These are phyloP conservation scores for Hibiscus tridactylites DNA, from an alignment of 345 rosid species.

Conservation along the genomic window DNA sequence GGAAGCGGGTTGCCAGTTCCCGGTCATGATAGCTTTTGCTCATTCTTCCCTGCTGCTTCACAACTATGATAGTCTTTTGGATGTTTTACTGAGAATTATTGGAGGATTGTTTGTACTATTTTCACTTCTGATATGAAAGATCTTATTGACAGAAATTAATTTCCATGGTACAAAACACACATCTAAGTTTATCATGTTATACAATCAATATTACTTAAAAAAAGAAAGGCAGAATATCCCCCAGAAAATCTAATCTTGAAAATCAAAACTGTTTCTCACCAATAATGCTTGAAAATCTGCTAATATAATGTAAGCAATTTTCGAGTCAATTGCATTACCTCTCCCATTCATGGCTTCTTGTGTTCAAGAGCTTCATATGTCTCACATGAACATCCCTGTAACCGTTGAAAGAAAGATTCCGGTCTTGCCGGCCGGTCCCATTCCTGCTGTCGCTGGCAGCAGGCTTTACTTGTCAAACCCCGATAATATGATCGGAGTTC, in stretches of 20 bases:
- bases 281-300: constrained; percentile 9
- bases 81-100: background rate
- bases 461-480: constrained; percentile 80
- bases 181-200: background rate
- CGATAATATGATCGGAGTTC: constrained; percentile 62
- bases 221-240: background rate
- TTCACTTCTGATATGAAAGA: constrained; percentile 1
- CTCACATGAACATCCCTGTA: constrained; percentile 38
- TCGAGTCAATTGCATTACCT: background rate
- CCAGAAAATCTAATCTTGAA: background rate
- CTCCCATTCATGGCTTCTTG: constrained; percentile 44
- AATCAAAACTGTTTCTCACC: background rate
- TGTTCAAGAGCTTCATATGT: constrained; percentile 58
- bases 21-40: constrained; percentile 10
- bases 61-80: background rate
- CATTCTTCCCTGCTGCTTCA: background rate
- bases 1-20: constrained; percentile 6
- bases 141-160: background rate
- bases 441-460: constrained; percentile 6
- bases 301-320: constrained; percentile 10
- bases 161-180: background rate
- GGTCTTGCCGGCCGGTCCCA: constrained; percentile 52
- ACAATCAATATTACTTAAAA: background rate
- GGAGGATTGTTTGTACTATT: background rate
- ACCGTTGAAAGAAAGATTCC: constrained; percentile 22